phyloP scores from a whole-genome alignment of 2,329 filamentous ascomycete species.

The Hypoxylon sp. region DNA sequence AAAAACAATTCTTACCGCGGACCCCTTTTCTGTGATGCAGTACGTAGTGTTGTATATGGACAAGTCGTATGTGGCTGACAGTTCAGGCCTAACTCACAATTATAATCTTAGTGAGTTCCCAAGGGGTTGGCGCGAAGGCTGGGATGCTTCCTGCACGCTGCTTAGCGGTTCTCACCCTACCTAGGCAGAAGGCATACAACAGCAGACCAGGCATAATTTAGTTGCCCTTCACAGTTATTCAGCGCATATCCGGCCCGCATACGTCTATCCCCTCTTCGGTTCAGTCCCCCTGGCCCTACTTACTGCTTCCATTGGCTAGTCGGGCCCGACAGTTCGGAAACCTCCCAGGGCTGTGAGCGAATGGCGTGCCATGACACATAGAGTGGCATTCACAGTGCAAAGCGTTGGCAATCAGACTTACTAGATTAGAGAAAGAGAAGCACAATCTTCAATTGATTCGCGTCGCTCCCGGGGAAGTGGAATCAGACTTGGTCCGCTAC shows the following conservation, averaged over 20 bases:
- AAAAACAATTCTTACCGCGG: conserved; percentile 33
- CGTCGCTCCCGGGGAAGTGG: conserved; percentile 17
- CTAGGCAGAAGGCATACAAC: conserved; percentile 22
- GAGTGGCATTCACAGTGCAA: conserved; percentile 48
- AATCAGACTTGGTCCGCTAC: conserved; percentile 12
- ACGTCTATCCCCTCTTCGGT: conserved; percentile 46
- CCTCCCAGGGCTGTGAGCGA: conserved; percentile 36
- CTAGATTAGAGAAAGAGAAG: conserved; percentile 13
- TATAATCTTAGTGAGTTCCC: conserved; percentile 24
- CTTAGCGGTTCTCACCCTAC: conserved; percentile 21
- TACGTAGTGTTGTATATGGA: conserved; percentile 32
- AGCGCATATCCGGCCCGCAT: conserved; percentile 47
- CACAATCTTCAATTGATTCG: conserved; percentile 24
- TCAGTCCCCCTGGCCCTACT: conserved; percentile 35
- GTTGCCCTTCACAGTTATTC: conserved; percentile 31
- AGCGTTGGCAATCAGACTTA: conserved; percentile 21
- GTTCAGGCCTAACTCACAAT: conserved; percentile 35
- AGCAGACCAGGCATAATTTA: conserved; percentile 42
- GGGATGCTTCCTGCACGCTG: conserved; percentile 21
- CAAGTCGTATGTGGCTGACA: conserved; percentile 31
- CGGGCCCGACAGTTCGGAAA: conserved; percentile 47
- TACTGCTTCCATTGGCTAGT: conserved; percentile 39
- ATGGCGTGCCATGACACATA: conserved; percentile 41
- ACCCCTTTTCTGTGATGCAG: conserved; percentile 16
- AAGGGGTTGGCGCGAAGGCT: conserved; percentile 36